A percentile compares a stretch with the other conserved stretches of the same genome.
Conservation (phyloP, 257 asterid species). For the Ajuga chamaepitys region DNA sequence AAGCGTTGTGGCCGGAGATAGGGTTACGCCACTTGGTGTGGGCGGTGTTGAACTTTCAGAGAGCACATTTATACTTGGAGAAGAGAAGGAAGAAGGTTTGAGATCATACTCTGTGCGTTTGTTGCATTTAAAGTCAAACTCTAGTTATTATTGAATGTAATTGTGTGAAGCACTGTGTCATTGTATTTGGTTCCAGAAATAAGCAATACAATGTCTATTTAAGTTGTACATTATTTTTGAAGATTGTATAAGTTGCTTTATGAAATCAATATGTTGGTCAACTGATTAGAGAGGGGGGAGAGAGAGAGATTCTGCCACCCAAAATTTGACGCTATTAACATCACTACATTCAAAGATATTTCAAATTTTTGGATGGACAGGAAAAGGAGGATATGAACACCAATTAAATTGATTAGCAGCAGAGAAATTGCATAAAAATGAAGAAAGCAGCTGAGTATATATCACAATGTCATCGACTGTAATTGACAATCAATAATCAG, state of each 20-base stretch:
- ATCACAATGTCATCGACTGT: conserved; percentile 1
- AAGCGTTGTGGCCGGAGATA: conserved; percentile 71
- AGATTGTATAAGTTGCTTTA: background rate
- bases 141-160: background rate
- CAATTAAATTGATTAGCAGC: background rate
- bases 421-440: background rate
- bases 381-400: background rate
- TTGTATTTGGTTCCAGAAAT: background rate
- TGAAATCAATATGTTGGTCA: background rate
- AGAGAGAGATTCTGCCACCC: too few relatives aligned
- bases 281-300: background rate
- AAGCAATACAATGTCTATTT: conserved; percentile 8
- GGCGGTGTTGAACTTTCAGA: conserved; percentile 65
- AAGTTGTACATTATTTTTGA: background rate
- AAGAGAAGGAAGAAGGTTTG: conserved; percentile 37
- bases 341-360: too few relatives aligned
- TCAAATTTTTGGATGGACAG: background rate
- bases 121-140: background rate
- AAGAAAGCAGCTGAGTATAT: background rate
- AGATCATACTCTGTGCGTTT: background rate
- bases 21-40: conserved; percentile 62
- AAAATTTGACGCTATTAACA: too few relatives aligned
- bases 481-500: background rate
- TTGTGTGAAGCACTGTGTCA: background rate
- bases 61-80: conserved; percentile 34